Conservation (phyloP, 2,329 filamentous ascomycete species). For the Neophaeococcomyces mojaviensis region DNA sequence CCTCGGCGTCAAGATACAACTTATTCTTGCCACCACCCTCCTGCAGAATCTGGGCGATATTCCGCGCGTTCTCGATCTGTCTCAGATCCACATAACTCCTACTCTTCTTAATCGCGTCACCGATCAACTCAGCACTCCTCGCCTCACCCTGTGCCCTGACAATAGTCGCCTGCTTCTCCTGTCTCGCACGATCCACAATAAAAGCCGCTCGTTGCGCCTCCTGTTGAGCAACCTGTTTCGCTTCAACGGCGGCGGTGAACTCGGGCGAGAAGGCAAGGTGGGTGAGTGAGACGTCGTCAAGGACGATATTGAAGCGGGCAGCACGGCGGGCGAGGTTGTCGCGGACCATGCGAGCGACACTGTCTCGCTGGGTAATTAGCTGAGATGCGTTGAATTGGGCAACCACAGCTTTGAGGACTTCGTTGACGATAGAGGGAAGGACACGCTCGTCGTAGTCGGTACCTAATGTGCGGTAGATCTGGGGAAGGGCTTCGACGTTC, state of each 20-base stretch:
- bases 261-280: slow-evolving; percentile 63
- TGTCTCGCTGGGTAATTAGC: slow-evolving; percentile 97
- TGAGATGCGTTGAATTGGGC: slow-evolving; percentile 98
- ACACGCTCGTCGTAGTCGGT: slow-evolving; percentile 96
- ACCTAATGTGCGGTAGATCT: slow-evolving; percentile 94
- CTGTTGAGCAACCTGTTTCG: slow-evolving; percentile 68
- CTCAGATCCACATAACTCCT: slow-evolving; percentile 93
- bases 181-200: slow-evolving; percentile 94
- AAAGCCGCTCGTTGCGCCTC: slow-evolving; percentile 96
- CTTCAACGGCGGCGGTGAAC: slow-evolving; percentile 62
- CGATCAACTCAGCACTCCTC: slow-evolving; percentile 92
- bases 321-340: slow-evolving; percentile 89
- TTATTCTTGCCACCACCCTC: slow-evolving; percentile 84
- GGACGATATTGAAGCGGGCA: slow-evolving; percentile 90
- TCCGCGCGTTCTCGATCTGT: slow-evolving; percentile 92
- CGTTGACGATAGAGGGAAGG: slow-evolving; percentile 94
- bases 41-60: slow-evolving; percentile 81
- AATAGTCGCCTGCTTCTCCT: slow-evolving; percentile 99
- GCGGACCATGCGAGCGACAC: slow-evolving; percentile 80
- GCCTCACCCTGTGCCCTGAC: slow-evolving; percentile 99
- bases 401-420: slow-evolving; percentile 96
- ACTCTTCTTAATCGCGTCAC: slow-evolving; percentile 99
- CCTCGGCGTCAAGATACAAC: slow-evolving; percentile 84
- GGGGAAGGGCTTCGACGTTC: slow-evolving; percentile 76
- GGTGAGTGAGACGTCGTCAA: slow-evolving; percentile 95